Base-by-base conservation (phyloP, 2,329 filamentous ascomycete species). In the Aciculosporium take region DNA sequence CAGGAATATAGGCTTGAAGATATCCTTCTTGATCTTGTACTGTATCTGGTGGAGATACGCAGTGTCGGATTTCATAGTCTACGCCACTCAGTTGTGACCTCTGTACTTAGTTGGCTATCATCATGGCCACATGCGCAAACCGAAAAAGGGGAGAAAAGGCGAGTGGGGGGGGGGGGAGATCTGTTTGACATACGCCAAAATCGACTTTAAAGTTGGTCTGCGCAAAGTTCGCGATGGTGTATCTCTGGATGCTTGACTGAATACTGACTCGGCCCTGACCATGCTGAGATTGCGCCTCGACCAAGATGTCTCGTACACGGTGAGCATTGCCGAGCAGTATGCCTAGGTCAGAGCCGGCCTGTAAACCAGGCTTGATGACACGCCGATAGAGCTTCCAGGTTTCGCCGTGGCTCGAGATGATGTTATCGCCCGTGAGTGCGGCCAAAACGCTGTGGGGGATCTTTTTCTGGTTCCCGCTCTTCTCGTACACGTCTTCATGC, bases 381-480 rank as follows among this genome's bases (percentile, higher is more conserved):
- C 52, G 49, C 1, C 51, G 53, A 42, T 59, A 65, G 4, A 50
- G 47, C 42, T 49, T 57, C 62, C 61, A 65, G 2, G 49, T 53
- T 7, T 56, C 51, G 2, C 59, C 61, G 40, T 56, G 54, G 5
- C 60, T 52, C 37, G 58, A 62, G 21, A 65, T 65, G 20, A 65
- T 56, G 33, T 65, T 64, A 39, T 63, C 61, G 5, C 62, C 62
- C 0, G 63, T 55, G 8, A 63, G 54, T 0, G 50, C 48, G 3
- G 61, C 62, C 31, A 64, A 49, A 8, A 64, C 55, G 38, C 55
- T 58, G 42, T 56, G 53, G 1, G 63, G 63, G 7, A 64, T 61
- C 49, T 64, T 66, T 23, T 57, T 53, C 39, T 63, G 56, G 43
- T 61, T 65, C 3, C 63, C 63, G n/a, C 56, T 58, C 48, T 63